A percentile compares a stretch with the other conserved stretches of the same genome.
phyloP scores from a whole-genome alignment of 352 stramenopile genomes.

The Phytopythium helicoides region DNA sequence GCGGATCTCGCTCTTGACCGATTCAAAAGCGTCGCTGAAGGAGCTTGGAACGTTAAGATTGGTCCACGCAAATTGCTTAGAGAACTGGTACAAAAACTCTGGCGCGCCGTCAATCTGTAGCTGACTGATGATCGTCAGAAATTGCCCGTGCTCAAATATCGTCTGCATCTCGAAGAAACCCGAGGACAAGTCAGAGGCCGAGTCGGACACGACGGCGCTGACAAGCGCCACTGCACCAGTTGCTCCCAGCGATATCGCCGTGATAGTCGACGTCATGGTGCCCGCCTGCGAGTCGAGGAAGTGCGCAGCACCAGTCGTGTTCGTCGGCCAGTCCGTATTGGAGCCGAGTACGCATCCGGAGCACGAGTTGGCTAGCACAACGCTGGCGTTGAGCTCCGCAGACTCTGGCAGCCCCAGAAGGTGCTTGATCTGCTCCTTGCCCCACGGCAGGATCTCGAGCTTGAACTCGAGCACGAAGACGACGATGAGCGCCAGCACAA shows the following conservation, averaged over 20 bases:
- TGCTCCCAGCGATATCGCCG: slow-evolving; percentile 58
- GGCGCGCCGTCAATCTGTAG: slow-evolving; percentile 68
- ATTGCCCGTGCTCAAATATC: slow-evolving; percentile 85
- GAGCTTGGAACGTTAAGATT: slow-evolving; percentile 84
- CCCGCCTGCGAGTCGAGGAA: slow-evolving; percentile 77
- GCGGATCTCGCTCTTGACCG: slow-evolving; percentile 6
- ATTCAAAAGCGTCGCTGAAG: slow-evolving; percentile 17
- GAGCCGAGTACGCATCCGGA: slow-evolving; percentile 81
- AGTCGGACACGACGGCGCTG: slow-evolving; percentile 59
- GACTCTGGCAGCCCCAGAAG: slow-evolving; percentile 37
- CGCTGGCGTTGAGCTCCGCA: slow-evolving; percentile 45
- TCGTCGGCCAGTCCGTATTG: slow-evolving; percentile 84
- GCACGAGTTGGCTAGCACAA: slow-evolving; percentile 63
- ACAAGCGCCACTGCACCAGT: slow-evolving; percentile 31
- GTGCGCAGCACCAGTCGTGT: slow-evolving; percentile 55
- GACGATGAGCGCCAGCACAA: slow-evolving; percentile 48
- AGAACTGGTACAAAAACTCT: slow-evolving; percentile 79
- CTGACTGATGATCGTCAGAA: slow-evolving; percentile 83
- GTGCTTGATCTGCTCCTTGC: slow-evolving; percentile 63
- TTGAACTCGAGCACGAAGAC: slow-evolving; percentile 67
- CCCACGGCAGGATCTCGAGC: slow-evolving; percentile 70
- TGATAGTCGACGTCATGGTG: slow-evolving; percentile 54
- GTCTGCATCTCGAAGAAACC: slow-evolving; percentile 86
- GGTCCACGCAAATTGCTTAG: slow-evolving; percentile 79
- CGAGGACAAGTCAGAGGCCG: slow-evolving; percentile 51